Conservation (phyloP, 371 early-diverging fungal species). For the Mucor lusitanicus region DNA sequence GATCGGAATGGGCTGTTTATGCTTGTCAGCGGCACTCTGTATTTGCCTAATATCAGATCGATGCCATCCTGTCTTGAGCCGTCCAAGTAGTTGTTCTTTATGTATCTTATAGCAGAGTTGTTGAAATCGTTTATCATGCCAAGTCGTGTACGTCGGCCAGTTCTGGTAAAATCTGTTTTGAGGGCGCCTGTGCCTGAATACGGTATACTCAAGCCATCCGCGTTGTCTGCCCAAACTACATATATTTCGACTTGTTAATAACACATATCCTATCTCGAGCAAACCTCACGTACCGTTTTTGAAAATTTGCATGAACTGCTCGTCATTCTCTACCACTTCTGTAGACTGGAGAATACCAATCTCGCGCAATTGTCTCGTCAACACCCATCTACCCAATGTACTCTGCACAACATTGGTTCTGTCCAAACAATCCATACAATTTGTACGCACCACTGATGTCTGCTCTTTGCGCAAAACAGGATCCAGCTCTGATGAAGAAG, state of each 20-base stretch:
- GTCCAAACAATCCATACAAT: constrained; percentile 99
- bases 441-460: constrained; percentile 89
- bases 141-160: constrained; percentile 80
- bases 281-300: background rate
- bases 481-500: background rate
- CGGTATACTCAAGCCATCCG: constrained; percentile 92
- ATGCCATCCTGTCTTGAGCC: constrained; percentile 88
- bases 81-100: constrained; percentile 92
- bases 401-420: constrained; percentile 99
- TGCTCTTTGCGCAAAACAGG: constrained; percentile 47
- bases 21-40: constrained; percentile 41
- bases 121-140: constrained; percentile 82
- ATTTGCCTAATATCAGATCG: constrained; percentile 79
- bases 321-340: constrained; percentile 62
- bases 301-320: constrained; percentile 34
- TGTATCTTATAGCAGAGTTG: constrained; percentile 83
- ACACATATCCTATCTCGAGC: background rate
- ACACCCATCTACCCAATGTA: constrained; percentile 74
- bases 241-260: background rate
- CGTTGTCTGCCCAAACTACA: constrained; percentile 97
- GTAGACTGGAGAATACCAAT: constrained; percentile 58
- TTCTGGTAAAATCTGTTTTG: constrained; percentile 96
- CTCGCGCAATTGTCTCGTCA: constrained; percentile 69
- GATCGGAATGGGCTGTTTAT: constrained; percentile 33
- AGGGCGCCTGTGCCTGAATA: constrained; percentile 99